Percentiles rank a stretch among this genome's conserved stretches.
Conservation (phyloP, 305 asterid genomes). For the Fraxinus angustifolia region DNA sequence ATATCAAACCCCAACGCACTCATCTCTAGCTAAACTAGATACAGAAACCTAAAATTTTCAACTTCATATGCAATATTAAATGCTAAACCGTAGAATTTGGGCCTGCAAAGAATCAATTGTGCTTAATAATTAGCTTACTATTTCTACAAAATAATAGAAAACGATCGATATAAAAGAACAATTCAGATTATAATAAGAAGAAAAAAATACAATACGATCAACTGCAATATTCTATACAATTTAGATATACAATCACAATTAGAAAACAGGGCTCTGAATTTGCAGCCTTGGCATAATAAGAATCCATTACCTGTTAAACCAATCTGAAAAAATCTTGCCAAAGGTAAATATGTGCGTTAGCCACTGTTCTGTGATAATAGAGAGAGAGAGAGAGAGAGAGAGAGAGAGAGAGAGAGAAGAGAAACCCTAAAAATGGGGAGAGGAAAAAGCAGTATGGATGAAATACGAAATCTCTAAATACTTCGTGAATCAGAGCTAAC, state of each 20-base stretch:
- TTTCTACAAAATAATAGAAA: background rate
- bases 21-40: conserved; percentile 47
- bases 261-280: background rate
- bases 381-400: background rate
- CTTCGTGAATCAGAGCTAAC: conserved; percentile 34
- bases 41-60: conserved; percentile 22
- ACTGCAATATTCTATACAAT: conserved; percentile 2
- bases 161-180: background rate
- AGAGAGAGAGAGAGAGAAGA: background rate
- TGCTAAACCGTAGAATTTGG: conserved; percentile 18
- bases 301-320: background rate
- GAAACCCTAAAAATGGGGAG: conserved; percentile 40
- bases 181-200: conserved; percentile 1
- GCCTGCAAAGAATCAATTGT: conserved; percentile 10
- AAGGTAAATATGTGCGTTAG: conserved; percentile 15
- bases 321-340: background rate
- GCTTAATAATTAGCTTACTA: background rate
- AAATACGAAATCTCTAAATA: conserved; percentile 28
- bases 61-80: conserved; percentile 18
- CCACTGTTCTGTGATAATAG: conserved; percentile 14
- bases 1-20: conserved; percentile 87
- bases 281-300: conserved; percentile 8
- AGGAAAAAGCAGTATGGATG: conserved; percentile 22
- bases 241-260: background rate
- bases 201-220: conserved; percentile 2